Base-by-base conservation (phyloP, 306 rosid genomes). In the Dalbergia oliveri region DNA sequence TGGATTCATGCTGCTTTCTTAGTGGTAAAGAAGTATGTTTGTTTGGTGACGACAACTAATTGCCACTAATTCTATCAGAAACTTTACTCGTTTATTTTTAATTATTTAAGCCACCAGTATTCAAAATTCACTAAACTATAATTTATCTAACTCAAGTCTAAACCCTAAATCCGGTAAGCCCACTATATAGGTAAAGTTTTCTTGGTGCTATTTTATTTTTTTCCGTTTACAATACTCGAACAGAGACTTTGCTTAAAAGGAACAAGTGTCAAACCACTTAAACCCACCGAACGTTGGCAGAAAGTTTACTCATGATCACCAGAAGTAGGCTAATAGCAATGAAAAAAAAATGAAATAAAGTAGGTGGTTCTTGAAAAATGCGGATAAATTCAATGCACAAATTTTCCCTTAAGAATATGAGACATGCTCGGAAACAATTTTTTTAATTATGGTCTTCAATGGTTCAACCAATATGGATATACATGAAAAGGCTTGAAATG, bases 21-120 rank as follows among this genome's bases (percentile, higher is more conserved):
- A 61, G 66, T 16, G 18, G 34, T 79, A 63, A 51, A 67, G 10
- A 62, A 72, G 63, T 69, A 66, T 58, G 5, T 71, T 65, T 58
- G 34, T 26, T 26, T 26, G 31, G 15, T 26, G 8, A 35, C 45
- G 47, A 64, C 57, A 62, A 54, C 44, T 44, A 82, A 75, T 35
- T 60, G 72, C 44, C 11, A 50, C 57, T 54, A 43, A 72, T 56
- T 70, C 45, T 77, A 69, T 21, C 9, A 50, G 54, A 69, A 82
- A 39, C 31, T 26, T 26, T 26, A 26, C 31, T 26, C 31, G 31
- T 26, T 26, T 26, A 26, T 1, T 26, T 26, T 26, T 26, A 26
- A 26, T 26, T 26, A 26, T 26, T 26, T 26, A 26, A 26, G 0
- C 31, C 31, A 37, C 41, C 7, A 37, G 7, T 37, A 3, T 37